Evolutionary conservation across 2,329 filamentous ascomycete species (phyloP).

Genomic region (Trichoderma sp.): DNA sequence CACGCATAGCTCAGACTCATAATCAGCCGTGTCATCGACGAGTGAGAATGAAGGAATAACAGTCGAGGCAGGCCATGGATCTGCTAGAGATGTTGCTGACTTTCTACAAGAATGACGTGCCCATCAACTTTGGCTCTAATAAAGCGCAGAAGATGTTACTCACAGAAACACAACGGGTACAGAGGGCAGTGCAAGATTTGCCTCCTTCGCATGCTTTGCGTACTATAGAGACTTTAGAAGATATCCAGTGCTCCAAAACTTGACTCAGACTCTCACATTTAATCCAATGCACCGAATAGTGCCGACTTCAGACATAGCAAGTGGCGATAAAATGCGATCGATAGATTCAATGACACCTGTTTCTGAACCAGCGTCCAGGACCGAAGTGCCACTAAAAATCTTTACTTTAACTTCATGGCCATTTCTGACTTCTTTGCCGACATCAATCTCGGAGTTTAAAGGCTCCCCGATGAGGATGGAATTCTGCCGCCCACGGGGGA

Average conservation of each 20-base stretch:
- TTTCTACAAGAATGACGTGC: not conserved
- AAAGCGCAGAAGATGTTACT: not conserved
- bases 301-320: not conserved
- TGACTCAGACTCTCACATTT: not conserved
- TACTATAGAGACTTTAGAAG: not conserved
- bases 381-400: not conserved
- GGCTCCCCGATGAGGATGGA: not conserved
- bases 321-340: not conserved
- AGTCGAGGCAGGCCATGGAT: not conserved
- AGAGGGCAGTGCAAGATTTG: not conserved
- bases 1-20: constrained; percentile 4
- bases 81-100: not conserved
- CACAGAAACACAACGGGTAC: not conserved
- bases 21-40: not conserved
- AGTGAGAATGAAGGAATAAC: not conserved
- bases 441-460: not conserved
- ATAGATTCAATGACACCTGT: not conserved
- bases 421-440: not conserved
- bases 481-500: not conserved
- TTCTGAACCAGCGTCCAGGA: not conserved
- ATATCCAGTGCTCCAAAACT: no score
- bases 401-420: not conserved
- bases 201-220: not conserved
- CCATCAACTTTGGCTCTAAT: not conserved
- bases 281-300: constrained; percentile 3